Base-by-base conservation (phyloP, 345 rosid species). In the Rhizophora mangle region DNA sequence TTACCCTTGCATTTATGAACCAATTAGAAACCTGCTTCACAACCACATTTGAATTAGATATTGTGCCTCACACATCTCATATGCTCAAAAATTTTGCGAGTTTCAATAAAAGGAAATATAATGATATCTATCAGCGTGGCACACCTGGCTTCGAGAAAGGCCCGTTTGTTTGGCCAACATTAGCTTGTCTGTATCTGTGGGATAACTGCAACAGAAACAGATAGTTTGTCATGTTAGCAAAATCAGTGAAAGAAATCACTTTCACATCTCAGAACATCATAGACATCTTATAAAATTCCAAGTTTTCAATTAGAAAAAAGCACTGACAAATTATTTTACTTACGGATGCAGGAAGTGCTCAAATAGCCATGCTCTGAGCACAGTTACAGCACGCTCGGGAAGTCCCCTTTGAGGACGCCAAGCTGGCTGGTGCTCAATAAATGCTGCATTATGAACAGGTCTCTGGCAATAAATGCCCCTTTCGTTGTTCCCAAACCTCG, bases 91-190 rank as follows among this genome's bases (percentile, higher is more conserved):
- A 10, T 54, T 18, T 55, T 7, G 4, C 24, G 3, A 3, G 49
- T 22, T 55, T 8, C 60, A 22, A 5, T 15, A 24, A 10, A 27
- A 9, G 11, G 1, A 55, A 56, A 26, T 56, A 56, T 56, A 10
- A 56, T n/a, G 24, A 55, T 4, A 21, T 6, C 4, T 21, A 24
- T 3, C 34, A 36, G 68, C 64, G 72, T 53, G 37, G 24, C 78
- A 69, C 56, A 88, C 97, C 96, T 92, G 97, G 77, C 85, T 88
- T 57, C 97, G 85, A 2, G 97, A 85, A 68, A 92, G 85, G 76
- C 97, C 97, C 0, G 97, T 89, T 82, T 92, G 96, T 64, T 92
- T 89, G 34, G 97, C 96, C 86, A 92, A 77, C 94, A 86, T 88
- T 64, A 86, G 73, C 82, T 92, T 92, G 84, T 92, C 97, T 2